phyloP scores from a whole-genome alignment of 2,329 filamentous ascomycete species.

The Aspergillus sp. region DNA sequence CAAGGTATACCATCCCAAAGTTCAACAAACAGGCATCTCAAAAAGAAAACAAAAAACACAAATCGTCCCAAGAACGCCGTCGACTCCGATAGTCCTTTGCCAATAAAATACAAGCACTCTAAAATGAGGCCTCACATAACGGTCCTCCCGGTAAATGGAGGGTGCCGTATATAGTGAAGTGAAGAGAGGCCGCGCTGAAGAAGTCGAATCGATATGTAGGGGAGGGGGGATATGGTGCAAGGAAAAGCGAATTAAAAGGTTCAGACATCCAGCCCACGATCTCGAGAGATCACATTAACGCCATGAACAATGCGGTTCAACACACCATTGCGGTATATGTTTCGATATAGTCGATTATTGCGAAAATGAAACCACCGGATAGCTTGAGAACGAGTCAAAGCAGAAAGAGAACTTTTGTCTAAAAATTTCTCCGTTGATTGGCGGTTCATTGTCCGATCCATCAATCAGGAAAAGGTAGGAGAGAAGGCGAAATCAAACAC shows the following conservation, averaged over 20 bases:
- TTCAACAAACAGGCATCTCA: not conserved
- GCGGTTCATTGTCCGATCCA: not conserved
- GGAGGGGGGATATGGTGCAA: not conserved
- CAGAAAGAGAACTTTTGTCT: constrained; percentile 14
- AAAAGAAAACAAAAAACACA: constrained; percentile 1
- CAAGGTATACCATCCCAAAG: constrained; percentile 5
- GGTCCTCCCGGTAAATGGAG: constrained; percentile 6
- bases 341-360: not conserved
- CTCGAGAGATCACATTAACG: constrained; percentile 33
- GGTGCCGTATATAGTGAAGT: not conserved
- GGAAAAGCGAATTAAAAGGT: constrained; percentile 11
- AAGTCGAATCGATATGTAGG: not conserved
- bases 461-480: not conserved
- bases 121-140: constrained; percentile 9
- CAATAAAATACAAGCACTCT: constrained; percentile 29
- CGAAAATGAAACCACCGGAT: constrained; percentile 2
- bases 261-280: constrained; percentile 34
- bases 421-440: constrained; percentile 2
- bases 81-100: constrained; percentile 17
- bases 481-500: not conserved
- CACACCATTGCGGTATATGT: constrained; percentile 13
- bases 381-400: constrained; percentile 4
- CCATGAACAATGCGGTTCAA: constrained; percentile 31
- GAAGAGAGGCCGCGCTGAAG: not conserved
- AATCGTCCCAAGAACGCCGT: constrained; percentile 16